Evolutionary conservation across 345 rosid species (phyloP), one percentile per base, ranked within the genome.

Genomic region (Garcia nutans): DNA sequence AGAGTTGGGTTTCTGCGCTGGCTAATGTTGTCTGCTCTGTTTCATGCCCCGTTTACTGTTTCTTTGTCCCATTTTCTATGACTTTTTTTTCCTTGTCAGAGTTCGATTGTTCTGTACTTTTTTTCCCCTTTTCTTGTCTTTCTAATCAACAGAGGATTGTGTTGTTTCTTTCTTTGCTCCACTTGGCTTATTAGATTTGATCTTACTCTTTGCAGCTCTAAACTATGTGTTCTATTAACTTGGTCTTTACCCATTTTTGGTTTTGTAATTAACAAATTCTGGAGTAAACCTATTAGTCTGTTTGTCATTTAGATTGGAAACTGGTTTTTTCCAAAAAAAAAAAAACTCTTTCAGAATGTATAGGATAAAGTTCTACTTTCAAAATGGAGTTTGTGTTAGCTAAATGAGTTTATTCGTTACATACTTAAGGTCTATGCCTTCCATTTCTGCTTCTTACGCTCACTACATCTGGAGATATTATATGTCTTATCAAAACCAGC

Each of bases 1-100:
- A 81, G 81, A 83, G 41, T 70, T 75, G 60, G 77, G 12, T 75
- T 76, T 65, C 73, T 61, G 70, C 59, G 60, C 37, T 16, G 74
- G 37, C 26, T 67, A 33, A 42, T 57, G 15, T 70, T 41, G 74
- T 79, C 73, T 56, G 71, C 76, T 65, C 26, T 70, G 59, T 37
- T 60, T 61, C 65, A 37, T 50, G 28, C 55, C 54, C 10, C 31
- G 6, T 55, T 11, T 74, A 49, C 55, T 16, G 31, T 23, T 61
- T 57, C 57, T 41, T 24, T 56, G 10, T 26, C 52, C 28, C 15
- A 42, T 20, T 1, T 45, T 67, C 17, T 15, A 8, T 44, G 13
- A 16, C 12, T 54, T 9, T 65, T 24, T 57, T 57, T 59, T 33
- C 42, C 19, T 42, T 66, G 76, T 58, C 76, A 65, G 71, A 23